Base-by-base conservation (phyloP, 805 yeast species). In the Ogataea thermomethanolica region DNA sequence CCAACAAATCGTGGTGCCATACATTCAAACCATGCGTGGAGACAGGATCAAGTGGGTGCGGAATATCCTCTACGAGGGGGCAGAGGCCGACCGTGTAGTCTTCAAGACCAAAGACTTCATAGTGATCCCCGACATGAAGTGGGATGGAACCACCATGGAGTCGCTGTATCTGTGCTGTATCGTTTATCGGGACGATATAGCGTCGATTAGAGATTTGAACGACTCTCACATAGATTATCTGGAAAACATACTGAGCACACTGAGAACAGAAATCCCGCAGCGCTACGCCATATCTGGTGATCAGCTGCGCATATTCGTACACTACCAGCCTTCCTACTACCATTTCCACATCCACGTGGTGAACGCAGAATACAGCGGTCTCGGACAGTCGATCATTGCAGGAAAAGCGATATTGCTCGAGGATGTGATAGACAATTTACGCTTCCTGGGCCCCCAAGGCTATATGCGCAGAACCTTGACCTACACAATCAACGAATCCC, bases 311-410 rank as follows among this genome's bases (percentile, higher is more conserved):
- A 58, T 89, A 1, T 93, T 85, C 56, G 73, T 93, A 35, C 99
- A 93, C 66, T 85, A 93, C 61, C 98, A 90, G 50, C 99, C 99
- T 0, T 84, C 96, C 0, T 93, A 91, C 61, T 93, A 93, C 57
- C 98, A 93, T 56, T 83, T 93, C 69, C 99, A 93, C 58, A 74
- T 93, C 12, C 99, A 93, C 59, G 81, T 87, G 12, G 95, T 88
- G 13, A 83, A 85, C 53, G 70, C 84, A 5, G 70, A 64, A 13
- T 85, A 85, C 51, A 78, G 77, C 1, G 86, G 93, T 1, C 53
- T 82, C 39, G 79, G 88, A 33, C 73, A 74, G 48, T 78, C 95
- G 33, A 73, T 85, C 53, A 62, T 77, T 5, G 75, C 73, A 2
- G 98, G 98, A 2, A 84, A 84, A 53, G 95, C 97, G 1, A 70